These are phyloP conservation scores for Sextonia rubra DNA, from an alignment of 164 flowering plant genomes.

Conservation along the genomic window DNA sequence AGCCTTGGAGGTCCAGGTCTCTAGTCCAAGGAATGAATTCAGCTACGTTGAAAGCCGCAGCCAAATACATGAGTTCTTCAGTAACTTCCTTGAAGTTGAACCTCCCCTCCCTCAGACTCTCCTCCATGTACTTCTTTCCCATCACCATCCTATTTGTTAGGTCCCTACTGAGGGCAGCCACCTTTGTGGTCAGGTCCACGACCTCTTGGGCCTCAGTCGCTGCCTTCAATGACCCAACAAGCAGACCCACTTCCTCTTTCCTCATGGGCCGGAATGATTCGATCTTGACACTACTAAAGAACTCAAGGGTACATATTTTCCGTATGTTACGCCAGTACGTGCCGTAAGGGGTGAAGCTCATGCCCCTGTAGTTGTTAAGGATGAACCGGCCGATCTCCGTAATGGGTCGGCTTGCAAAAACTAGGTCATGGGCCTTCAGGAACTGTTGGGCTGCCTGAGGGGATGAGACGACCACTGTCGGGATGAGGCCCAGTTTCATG, in stretches of 20 bases:
- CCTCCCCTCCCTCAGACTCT: slow-evolving; percentile 11
- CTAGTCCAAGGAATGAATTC: slow-evolving; percentile 52
- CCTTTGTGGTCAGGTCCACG: slow-evolving; percentile 17
- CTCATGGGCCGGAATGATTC: slow-evolving; percentile 25
- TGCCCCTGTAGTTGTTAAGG: slow-evolving; percentile 17
- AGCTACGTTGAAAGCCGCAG: slow-evolving; percentile 43
- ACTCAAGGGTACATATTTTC: slow-evolving; percentile 19
- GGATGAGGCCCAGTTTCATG: slow-evolving; percentile 23
- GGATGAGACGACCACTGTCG: slow-evolving; percentile 26
- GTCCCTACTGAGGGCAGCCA: slow-evolving; percentile 8
- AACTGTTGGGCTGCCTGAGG: slow-evolving; percentile 27
- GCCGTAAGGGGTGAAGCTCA: slow-evolving; percentile 29
- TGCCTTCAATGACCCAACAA: slow-evolving; percentile 6
- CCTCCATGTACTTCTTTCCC: slow-evolving; percentile 21
- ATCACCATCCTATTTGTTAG: slow-evolving; percentile 27
- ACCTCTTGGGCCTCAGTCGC: slow-evolving; percentile 6
- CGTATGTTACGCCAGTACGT: slow-evolving; percentile 33
- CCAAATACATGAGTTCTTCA: slow-evolving; percentile 38
- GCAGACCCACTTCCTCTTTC: slow-evolving; percentile 16
- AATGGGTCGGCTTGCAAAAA: slow-evolving; percentile 29
- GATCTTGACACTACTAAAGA: slow-evolving; percentile 23
- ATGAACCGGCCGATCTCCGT: slow-evolving; percentile 26
- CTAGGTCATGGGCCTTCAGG: slow-evolving; percentile 25
- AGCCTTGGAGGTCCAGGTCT: slow-evolving; percentile 45
- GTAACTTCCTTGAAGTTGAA: slow-evolving; percentile 39